Evolutionary conservation across 2,329 filamentous ascomycete genomes (phyloP), one percentile per base, ranked within the genome.

Genomic region (Cercospora berteroae): DNA sequence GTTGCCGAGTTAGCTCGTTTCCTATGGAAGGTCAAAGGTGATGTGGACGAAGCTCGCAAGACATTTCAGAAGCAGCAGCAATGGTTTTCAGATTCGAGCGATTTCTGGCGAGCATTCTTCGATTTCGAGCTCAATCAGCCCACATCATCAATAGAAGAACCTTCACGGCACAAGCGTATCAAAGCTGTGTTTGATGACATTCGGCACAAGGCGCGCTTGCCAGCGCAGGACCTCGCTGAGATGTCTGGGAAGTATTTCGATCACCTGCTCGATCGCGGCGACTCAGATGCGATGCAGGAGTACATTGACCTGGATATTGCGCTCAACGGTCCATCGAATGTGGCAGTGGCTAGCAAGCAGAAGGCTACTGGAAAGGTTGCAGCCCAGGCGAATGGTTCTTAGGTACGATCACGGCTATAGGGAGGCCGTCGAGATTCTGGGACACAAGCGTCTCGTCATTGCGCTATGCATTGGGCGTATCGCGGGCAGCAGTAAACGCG

Each of bases 41-140:
- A 76, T 60, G 83, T 88, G 0, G 89, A 92, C 9, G 92, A 94
- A 74, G 94, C 94, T 44, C 90, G 95, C 29, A 87, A 90, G 63
- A 87, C 97, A 0, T 98, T 94, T 81, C 82, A 88, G 69, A 90
- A 90, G 79, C 94, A 97, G 73, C 85, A 91, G 65, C 89, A 93
- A 76, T 92, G 89, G 84, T 97, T 96, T 77, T 85, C 89, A 2
- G 92, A 95, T 76, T 97, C 93, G 78, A 87, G 89, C 36, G 84
- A 91, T 52, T 98, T 98, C 83, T 99, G 95, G 94, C 85, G 89
- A 73, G 91, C 88, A 75, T 98, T 93, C 84, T 86, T 98, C 64
- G 84, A 90, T 67, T 97, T 99, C 76, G 95, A 99, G 81, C 83
- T 96, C 59, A 88, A 91, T 65, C 94, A 97, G 78, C 90, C 92